A percentile compares a stretch with the other conserved stretches of the same genome.
Conservation (phyloP, 306 rosid genomes). For the Vigna trinervia region DNA sequence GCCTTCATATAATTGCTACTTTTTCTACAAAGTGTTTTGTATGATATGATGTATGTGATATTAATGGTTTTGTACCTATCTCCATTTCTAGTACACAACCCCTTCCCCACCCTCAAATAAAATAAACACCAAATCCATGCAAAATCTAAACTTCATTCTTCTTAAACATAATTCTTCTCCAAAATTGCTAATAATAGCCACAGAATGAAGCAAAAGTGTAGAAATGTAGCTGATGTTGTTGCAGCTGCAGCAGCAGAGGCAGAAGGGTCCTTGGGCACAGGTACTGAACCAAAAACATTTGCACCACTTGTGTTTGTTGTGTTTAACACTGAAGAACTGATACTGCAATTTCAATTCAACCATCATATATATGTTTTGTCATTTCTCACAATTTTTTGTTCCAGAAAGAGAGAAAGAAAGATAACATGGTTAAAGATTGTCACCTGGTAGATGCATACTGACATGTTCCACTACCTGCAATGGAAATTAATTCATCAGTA, state of each 20-base stretch:
- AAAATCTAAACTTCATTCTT: conserved; percentile 23
- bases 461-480: conserved; percentile 75
- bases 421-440: conserved; percentile 15
- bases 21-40: conserved; percentile 28
- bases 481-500: conserved; percentile 42
- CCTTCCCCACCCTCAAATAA: background rate
- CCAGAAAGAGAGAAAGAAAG: background rate
- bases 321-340: conserved; percentile 72
- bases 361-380: conserved; percentile 8
- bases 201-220: conserved; percentile 44
- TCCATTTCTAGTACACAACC: conserved; percentile 12
- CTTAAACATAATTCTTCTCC: conserved; percentile 19
- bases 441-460: conserved; percentile 79
- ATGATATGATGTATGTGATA: conserved; percentile 9
- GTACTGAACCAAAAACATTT: conserved; percentile 77
- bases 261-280: conserved; percentile 64
- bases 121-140: conserved; percentile 12
- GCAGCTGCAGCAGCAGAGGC: conserved; percentile 50
- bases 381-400: conserved; percentile 25
- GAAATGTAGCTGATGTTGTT: conserved; percentile 25
- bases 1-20: conserved; percentile 34
- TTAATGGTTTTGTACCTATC: conserved; percentile 12
- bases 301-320: conserved; percentile 82
- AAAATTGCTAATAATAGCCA: conserved; percentile 45
- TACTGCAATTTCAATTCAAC: conserved; percentile 58